Base-by-base conservation (phyloP, 176 grass and related monocot species). In the Aechmea fasciata region DNA sequence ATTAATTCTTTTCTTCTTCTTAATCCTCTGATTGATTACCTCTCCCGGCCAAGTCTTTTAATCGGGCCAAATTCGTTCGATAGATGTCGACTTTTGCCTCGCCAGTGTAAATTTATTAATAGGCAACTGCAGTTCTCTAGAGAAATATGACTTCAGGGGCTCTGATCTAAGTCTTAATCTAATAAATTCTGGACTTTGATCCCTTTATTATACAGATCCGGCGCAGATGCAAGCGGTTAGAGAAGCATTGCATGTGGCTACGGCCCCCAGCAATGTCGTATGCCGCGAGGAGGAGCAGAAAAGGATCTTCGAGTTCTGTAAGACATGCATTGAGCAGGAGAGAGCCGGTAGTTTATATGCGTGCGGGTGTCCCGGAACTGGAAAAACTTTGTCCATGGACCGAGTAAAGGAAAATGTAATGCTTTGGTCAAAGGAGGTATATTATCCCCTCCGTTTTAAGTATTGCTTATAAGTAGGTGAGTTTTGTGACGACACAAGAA, bases 341-440 rank as follows among this genome's bases (percentile, higher is more conserved):
- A 79, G 65, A 78, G 77, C 87, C 13, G 90, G 82, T 11, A 93
- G 94, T 68, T 50, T 94, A 9, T 99, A 99, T 73, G 80, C 90
- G 1, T 94, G 95, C 2, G 90, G 90, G 12, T 90, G 89, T 63
- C 90, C 95, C 0, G 87, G 95, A 49, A 99, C 95, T 28, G 95
- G 90, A 82, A 99, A 99, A 68, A 88, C 90, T 15, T 66, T 99
- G 50, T 99, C 94, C 0, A 78, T 99, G 52, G 84, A 74, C 75
- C 90, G 88, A 52, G 78, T 93, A 8, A 90, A 84, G 65, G 75
- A 83, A 33, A 83, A 72, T 15, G 28, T 99, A 51, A 22, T 68
- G 9, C 59, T 20, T 6, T 90, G 87, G 87, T 86, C 84, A 64
- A 82, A 93, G 17, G 84, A 90, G 80, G 94, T 93, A 82, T 10